Conservation (phyloP, 345 rosid genomes). For the Linum trigynum region DNA sequence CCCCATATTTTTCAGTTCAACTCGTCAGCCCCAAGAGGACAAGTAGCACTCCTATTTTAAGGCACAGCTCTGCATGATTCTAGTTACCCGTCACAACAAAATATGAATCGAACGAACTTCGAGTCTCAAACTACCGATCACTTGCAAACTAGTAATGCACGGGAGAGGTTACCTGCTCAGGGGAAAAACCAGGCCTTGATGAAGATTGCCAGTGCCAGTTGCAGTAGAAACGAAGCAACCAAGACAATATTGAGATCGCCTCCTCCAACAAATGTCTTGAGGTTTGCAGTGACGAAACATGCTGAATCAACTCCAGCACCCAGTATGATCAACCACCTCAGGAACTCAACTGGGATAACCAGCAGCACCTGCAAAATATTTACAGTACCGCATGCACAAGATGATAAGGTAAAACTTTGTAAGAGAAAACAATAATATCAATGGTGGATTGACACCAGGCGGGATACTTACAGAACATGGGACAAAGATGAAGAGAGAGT, state of each 20-base stretch:
- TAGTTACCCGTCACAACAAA: not conserved
- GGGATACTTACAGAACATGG: slow-evolving; percentile 51
- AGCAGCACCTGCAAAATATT: slow-evolving; percentile 53
- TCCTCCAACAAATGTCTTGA: slow-evolving; percentile 42
- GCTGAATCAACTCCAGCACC: slow-evolving; percentile 58
- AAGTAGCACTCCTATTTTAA: not conserved
- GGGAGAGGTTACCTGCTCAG: slow-evolving; percentile 17
- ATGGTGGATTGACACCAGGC: not conserved
- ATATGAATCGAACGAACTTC: not conserved
- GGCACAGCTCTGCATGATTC: not conserved
- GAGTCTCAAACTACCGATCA: not conserved
- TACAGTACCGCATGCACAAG: slow-evolving; percentile 4
- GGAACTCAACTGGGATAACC: slow-evolving; percentile 72
- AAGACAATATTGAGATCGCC: slow-evolving; percentile 42
- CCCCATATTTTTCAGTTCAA: too few species aligned
- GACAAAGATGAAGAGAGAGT: slow-evolving; percentile 71
- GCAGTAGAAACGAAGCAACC: slow-evolving; percentile 62
- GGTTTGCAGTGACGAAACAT: slow-evolving; percentile 61
- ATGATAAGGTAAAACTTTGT: not conserved
- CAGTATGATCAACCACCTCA: slow-evolving; percentile 80
- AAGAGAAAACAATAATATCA: not conserved
- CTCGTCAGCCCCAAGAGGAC: too few species aligned
- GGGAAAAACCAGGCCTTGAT: slow-evolving; percentile 94
- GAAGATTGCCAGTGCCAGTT: slow-evolving; percentile 74
- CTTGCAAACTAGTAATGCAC: not conserved